A percentile compares a stretch with the other conserved stretches of the same genome.
phyloP scores from a whole-genome alignment of 352 stramenopile species.

The Phytophthora citrophthora region DNA sequence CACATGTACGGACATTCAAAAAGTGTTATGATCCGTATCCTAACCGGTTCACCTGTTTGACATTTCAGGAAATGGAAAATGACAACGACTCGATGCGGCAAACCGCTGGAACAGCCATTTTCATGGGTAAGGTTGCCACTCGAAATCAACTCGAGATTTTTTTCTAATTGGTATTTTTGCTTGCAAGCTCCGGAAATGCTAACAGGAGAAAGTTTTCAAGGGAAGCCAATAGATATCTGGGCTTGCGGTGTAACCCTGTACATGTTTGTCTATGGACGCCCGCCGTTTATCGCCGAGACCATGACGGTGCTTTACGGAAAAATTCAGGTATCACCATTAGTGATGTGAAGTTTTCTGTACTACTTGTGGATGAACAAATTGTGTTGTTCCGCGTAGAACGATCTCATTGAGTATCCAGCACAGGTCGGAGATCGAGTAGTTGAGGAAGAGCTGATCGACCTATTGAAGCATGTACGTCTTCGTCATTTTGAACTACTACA shows the following conservation, averaged over 20 bases:
- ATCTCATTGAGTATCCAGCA: conserved; percentile 61
- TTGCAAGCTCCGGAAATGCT: conserved; percentile 77
- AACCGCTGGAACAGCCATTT: conserved; percentile 79
- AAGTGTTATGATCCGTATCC: neutral
- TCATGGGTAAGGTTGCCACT: conserved; percentile 50
- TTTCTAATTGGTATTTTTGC: neutral
- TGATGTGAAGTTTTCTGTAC: neutral
- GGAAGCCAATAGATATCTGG: conserved; percentile 94
- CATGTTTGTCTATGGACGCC: conserved; percentile 95
- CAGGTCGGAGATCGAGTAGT: conserved; percentile 57
- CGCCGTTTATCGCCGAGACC: conserved; percentile 92
- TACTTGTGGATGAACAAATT: no score
- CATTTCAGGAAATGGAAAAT: conserved; percentile 66
- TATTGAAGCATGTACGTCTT: conserved; percentile 62
- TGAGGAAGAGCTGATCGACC: conserved; percentile 62
- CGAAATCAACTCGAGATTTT: neutral
- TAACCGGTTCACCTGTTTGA: neutral
- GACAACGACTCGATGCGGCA: conserved; percentile 78
- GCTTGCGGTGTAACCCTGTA: conserved; percentile 96
- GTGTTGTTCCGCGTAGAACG: conserved; percentile 39
- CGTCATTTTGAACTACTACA: neutral
- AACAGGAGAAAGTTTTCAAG: conserved; percentile 76
- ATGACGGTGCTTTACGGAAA: conserved; percentile 92
- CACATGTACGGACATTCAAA: conserved; percentile 45
- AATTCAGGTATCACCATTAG: conserved; percentile 73